A percentile compares a stretch with the other conserved stretches of the same genome.
Evolutionary conservation across 2,329 filamentous ascomycete species (phyloP).

Genomic region (Ceratocystis smalleyi): DNA sequence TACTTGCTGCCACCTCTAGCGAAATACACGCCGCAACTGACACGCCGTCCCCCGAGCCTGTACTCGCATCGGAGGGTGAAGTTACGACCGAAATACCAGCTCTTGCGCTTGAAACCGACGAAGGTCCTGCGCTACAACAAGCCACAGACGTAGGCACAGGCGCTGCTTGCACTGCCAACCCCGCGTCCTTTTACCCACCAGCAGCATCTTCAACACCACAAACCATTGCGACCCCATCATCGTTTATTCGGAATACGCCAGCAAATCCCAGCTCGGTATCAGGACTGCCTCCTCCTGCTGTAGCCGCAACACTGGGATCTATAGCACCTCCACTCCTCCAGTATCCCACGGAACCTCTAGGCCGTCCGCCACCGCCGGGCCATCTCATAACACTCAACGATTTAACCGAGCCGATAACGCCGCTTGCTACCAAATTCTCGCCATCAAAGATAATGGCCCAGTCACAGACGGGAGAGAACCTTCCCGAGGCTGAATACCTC

Average conservation of each 20-base stretch:
- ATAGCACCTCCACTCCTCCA: slow-evolving; percentile 8
- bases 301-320: slow-evolving; percentile 17
- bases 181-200: slow-evolving; percentile 18
- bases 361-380: slow-evolving; percentile 3
- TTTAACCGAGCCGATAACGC: slow-evolving; percentile 25
- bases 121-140: background rate
- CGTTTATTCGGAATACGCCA: slow-evolving; percentile 33
- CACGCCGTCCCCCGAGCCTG: background rate
- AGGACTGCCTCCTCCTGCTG: slow-evolving; percentile 15
- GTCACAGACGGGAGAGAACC: slow-evolving; percentile 5
- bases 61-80: background rate
- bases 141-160: background rate
- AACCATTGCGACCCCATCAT: slow-evolving; percentile 44
- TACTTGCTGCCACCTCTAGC: slow-evolving; percentile 13
- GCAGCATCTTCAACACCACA: background rate
- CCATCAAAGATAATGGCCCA: slow-evolving; percentile 20
- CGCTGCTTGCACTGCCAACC: slow-evolving; percentile 15
- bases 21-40: slow-evolving; percentile 11
- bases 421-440: slow-evolving; percentile 26
- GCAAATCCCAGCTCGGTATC: slow-evolving; percentile 17
- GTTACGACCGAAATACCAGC: background rate
- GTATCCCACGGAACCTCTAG: background rate
- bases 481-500: slow-evolving; percentile 53
- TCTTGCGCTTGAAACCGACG: background rate
- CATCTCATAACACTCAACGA: slow-evolving; percentile 18